A percentile compares a stretch with the other conserved stretches of the same genome.
Evolutionary conservation across 1,139 yeast genomes (phyloP).

Genomic region (Pichia norvegensis): DNA sequence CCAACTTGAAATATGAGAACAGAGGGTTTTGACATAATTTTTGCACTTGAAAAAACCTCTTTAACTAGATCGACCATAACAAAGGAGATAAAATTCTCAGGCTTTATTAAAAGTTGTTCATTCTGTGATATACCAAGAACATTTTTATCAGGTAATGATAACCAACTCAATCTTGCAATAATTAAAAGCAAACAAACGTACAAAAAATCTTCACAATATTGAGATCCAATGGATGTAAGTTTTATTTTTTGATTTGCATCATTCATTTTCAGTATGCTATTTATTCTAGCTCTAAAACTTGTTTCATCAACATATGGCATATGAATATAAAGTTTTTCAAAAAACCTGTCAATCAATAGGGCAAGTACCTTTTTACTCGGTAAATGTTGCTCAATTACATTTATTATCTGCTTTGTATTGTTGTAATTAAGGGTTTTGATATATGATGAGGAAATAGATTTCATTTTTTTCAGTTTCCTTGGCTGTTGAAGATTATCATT

Average conservation of each 20-base stretch:
- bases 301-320: slow-evolving; percentile 36
- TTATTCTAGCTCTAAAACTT: slow-evolving; percentile 29
- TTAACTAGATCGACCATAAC: slow-evolving; percentile 30
- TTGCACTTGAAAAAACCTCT: slow-evolving; percentile 28
- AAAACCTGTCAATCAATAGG: slow-evolving; percentile 33
- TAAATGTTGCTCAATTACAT: slow-evolving; percentile 34
- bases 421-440: slow-evolving; percentile 27
- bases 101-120: slow-evolving; percentile 26
- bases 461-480: slow-evolving; percentile 19
- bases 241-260: slow-evolving; percentile 28
- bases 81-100: slow-evolving; percentile 30
- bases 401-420: slow-evolving; percentile 29
- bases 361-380: slow-evolving; percentile 32
- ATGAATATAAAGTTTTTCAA: slow-evolving; percentile 34
- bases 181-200: slow-evolving; percentile 38
- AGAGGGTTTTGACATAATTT: slow-evolving; percentile 29
- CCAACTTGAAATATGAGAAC: slow-evolving; percentile 32
- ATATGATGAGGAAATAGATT: slow-evolving; percentile 25
- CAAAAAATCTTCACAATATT: slow-evolving; percentile 30
- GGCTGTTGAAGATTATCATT: slow-evolving; percentile 2
- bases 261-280: slow-evolving; percentile 28
- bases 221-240: slow-evolving; percentile 25
- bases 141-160: slow-evolving; percentile 35
- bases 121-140: slow-evolving; percentile 20
- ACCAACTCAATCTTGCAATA: slow-evolving; percentile 43